Base-by-base conservation (phyloP, 805 yeast species). In the Alloascoidea hylecoeti region DNA sequence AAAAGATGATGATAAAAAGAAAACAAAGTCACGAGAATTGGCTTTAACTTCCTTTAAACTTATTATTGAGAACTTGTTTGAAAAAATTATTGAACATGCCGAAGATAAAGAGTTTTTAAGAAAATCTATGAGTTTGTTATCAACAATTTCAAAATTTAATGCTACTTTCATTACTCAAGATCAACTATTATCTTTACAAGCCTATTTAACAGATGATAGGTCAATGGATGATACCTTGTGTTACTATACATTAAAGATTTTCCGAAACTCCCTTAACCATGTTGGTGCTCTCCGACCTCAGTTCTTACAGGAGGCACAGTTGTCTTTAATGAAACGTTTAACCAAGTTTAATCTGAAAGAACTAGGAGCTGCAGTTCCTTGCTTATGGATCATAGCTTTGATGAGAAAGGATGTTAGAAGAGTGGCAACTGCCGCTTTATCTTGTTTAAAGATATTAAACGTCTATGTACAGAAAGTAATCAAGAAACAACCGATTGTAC, bases 281-380 rank as follows among this genome's bases (percentile, higher is more conserved):
- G 50, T 63, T 5, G 46, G 50, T 0, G 55, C 68, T 3, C 56
- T 80, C 35, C 66, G 76, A 36, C 65, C 70, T 0, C 64, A 60
- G 2, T 78, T 75, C 46, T 47, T 74, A 17, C 43, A 52, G 16
- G 66, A 63, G 5, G 63, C 76, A 13, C 78, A 73, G 49, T 43
- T 39, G 35, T 61, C 70, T 2, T 47, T 83, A n/a, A 50, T 81
- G 43, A 60, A 60, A 23, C 58, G 70, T 19, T 52, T 83, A 19
- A 76, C 88, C 2, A 77, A 70, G 43, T 69, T 78, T 55, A 69
- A 65, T 38, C 63, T 66, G 0, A 61, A 52, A 41, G 92, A 82
- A 45, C 53, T 83, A 5, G 71, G 71, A n/a, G 77, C 76, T 48
- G 94, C 89, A 0, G 68, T 83, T 52, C 85, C 86, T 1, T 65